Conservation (phyloP, 306 rosid genomes). For the Astragalus glycyphyllos region DNA sequence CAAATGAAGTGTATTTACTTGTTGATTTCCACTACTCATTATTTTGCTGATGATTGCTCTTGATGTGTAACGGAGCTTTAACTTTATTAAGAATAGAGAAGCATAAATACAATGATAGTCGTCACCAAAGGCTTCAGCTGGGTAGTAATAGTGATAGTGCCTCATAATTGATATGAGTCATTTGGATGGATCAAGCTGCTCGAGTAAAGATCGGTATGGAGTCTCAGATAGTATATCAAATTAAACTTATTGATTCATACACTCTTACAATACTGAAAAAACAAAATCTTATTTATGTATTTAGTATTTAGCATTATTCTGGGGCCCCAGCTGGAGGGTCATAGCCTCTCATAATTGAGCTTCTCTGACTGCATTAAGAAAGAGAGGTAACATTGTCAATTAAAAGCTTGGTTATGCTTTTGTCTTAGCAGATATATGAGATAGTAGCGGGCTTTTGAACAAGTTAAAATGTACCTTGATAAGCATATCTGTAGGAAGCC, state of each 20-base stretch:
- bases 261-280: conserved; percentile 1
- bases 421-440: neutral
- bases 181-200: conserved; percentile 27
- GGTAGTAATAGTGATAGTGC: neutral
- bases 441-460: conserved; percentile 7
- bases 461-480: conserved; percentile 68
- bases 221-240: conserved; percentile 24
- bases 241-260: conserved; percentile 13
- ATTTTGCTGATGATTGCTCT: conserved; percentile 23
- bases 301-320: conserved; percentile 18
- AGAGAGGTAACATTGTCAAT: neutral
- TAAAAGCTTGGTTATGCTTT: neutral
- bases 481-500: conserved; percentile 97
- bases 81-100: neutral
- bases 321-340: conserved; percentile 42
- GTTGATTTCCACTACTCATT: conserved; percentile 24
- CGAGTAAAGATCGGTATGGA: neutral
- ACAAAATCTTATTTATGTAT: neutral
- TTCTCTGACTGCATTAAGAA: conserved; percentile 81
- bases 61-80: conserved; percentile 24
- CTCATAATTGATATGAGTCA: conserved; percentile 26
- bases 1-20: conserved; percentile 34
- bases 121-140: conserved; percentile 30
- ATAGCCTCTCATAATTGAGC: conserved; percentile 85
- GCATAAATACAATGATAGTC: conserved; percentile 27